Evolutionary conservation across 331 rosid species (phyloP), one percentile per base, ranked within the genome.

Genomic region (Malus hybrid): DNA sequence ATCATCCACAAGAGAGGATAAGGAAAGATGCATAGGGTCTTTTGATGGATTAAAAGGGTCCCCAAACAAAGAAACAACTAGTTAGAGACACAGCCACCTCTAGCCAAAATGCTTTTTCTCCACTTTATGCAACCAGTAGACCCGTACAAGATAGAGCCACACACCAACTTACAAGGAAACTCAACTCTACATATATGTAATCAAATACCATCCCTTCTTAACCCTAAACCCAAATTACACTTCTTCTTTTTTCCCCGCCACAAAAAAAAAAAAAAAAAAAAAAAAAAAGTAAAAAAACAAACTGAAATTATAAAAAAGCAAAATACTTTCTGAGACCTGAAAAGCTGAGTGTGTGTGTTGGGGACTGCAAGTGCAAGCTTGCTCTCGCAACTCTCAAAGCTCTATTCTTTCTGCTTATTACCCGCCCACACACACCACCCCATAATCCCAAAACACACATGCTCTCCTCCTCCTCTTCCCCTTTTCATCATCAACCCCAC

Each of bases 61-160:
- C 80, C 71, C 72, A 91, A 85, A 83, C 31, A 22, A 27, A 28
- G 66, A 61, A 61, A 61, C 86, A 79, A 75, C 72, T 67, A 65
- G 84, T 82, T 55, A 74, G 83, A 82, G 89, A 85, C 96, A 87
- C 81, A 73, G 86, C 87, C 92, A 91, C 89, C 87, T 79, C 88
- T 85, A 83, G 77, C 91, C 90, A 88, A 84, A 79, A 39, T 61
- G 81, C 87, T 79, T 80, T 84, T 81, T 73, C 85, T 72, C 71
- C 71, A 32, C 85, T 89, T 84, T 83, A 75, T 75, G 82, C 83
- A 83, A 80, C 88, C 86, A 24, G 70, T 79, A 85, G 86, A 63
- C 89, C 91, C 89, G 79, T 91, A 61, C 86, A 82, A 74, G 84
- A 82, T 80, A 77, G 80, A 84, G 86, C 79, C 88, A 83, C 75